These are phyloP conservation scores for Suillus americanus DNA, from an alignment of 768 basidiomycete species.

Conservation along the genomic window DNA sequence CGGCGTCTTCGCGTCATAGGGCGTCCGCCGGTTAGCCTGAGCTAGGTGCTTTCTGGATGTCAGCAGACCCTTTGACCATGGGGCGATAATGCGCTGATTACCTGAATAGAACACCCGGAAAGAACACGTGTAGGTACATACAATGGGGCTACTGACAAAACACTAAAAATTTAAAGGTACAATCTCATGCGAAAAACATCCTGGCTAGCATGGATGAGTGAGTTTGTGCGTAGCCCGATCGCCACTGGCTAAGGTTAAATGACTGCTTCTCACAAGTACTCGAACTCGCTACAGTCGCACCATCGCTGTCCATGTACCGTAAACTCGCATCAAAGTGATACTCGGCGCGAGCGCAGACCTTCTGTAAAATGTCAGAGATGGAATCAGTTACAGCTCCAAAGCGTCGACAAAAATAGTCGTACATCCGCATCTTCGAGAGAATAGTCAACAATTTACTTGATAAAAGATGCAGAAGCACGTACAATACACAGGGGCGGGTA, in stretches of 20 bases:
- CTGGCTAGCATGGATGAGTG: constrained; percentile 30
- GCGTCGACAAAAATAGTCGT: constrained; percentile 14
- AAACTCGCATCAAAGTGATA: constrained; percentile 48
- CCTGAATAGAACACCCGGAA: not conserved
- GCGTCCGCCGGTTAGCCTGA: not conserved
- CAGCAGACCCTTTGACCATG: not conserved
- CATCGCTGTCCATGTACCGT: constrained; percentile 25
- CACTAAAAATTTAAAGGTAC: not conserved
- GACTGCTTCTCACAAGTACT: not conserved
- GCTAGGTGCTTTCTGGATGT: not conserved
- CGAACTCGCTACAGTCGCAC: constrained; percentile 35
- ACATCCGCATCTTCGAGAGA: constrained; percentile 54
- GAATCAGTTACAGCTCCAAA: not conserved
- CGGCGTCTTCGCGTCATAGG: not conserved
- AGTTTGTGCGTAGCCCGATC: constrained; percentile 29
- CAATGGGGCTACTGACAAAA: not conserved
- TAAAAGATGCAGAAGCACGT: constrained; percentile 19
- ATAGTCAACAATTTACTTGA: not conserved
- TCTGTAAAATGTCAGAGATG: constrained; percentile 30
- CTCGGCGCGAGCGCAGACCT: constrained; percentile 52
- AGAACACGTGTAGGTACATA: not conserved
- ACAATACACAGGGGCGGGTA: constrained; percentile 67
- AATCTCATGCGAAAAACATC: constrained; percentile 27
- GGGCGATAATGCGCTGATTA: not conserved
- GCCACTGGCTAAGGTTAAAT: constrained; percentile 34